Evolutionary conservation across 352 stramenopile genomes (phyloP), one percentile per base, ranked within the genome.

Genomic region (Phytophthora sansomeana): DNA sequence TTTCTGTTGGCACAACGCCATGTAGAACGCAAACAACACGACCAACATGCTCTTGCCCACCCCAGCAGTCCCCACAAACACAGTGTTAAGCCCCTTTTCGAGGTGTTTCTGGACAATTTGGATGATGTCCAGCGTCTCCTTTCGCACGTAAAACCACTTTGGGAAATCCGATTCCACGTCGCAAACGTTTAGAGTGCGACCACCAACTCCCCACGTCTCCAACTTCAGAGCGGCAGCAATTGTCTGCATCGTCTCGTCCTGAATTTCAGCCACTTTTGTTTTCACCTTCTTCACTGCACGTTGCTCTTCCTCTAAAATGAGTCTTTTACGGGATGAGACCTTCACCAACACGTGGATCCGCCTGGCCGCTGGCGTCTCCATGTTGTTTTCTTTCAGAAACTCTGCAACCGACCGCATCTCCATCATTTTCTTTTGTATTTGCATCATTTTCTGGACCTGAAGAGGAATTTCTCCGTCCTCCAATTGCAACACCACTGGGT

Each of bases 31-130:
- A 47, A 77, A 64, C 53, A 74, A 46, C 69, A 73, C 63, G 32
- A 77, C 50, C 59, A 74, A 39, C 55, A 68, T 74, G 47, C 64
- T 72, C 47, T 74, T 78, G 11, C 69, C 63, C 14, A 74, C 63
- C 58, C 63, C 63, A 67, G 63, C 54, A 2, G 69, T 56, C 4
- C 64, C 69, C 48, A 68, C 29, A 63, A 70, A 74, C 69, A 73
- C 69, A 63, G 43, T 58, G 33, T 49, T 48, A 24, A 58, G 43
- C 2, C 47, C 35, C 38, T 8, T 16, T 66, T 63, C 47, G 56
- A 67, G 58, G 13, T 60, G 36, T 43, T 26, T 17, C 2, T 61
- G 49, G 51, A 69, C 65, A 49, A 77, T 35, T 49, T 77, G 50
- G 54, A 77, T 51, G 30, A 78, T 74, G 33, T 75, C 58, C 30